A percentile compares a stretch with the other conserved stretches of the same genome.
Conservation (phyloP, 768 basidiomycete species). For the Agrocybe pediades region DNA sequence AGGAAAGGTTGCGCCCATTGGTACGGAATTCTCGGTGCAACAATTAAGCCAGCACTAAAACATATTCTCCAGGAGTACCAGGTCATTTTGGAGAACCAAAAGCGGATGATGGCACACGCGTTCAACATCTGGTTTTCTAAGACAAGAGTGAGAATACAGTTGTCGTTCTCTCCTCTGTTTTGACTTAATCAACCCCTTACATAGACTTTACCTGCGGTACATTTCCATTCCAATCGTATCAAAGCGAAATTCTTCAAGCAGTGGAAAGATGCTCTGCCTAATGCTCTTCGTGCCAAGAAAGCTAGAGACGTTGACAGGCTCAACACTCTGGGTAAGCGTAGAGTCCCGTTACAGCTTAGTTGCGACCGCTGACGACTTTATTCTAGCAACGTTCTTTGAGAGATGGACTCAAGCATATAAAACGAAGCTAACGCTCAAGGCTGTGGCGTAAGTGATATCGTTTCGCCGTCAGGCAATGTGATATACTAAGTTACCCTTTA, state of each 20-base stretch:
- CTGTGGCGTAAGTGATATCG: conserved; percentile 70
- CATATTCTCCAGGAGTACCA: conserved; percentile 51
- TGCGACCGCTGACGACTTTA: neutral
- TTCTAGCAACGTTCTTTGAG: conserved; percentile 52
- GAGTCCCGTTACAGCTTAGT: neutral
- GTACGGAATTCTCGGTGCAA: conserved; percentile 37
- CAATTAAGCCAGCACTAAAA: neutral
- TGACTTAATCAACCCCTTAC: conserved; percentile 4
- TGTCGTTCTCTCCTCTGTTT: neutral
- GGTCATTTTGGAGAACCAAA: conserved; percentile 58
- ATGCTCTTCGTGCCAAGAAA: conserved; percentile 61
- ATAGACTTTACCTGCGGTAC: conserved; percentile 79
- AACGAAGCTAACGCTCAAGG: conserved; percentile 74
- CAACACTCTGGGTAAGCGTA: conserved; percentile 55
- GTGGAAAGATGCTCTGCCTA: conserved; percentile 75
- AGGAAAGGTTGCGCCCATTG: conserved; percentile 64
- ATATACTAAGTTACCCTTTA: conserved; percentile 7
- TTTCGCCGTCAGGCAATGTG: neutral
- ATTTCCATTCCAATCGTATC: conserved; percentile 63
- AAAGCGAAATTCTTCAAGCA: conserved; percentile 63
- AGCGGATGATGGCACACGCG: conserved; percentile 62
- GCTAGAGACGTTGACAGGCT: conserved; percentile 64
- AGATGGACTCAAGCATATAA: conserved; percentile 72
- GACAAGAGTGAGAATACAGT: conserved; percentile 54
- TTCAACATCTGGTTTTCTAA: conserved; percentile 77